These are phyloP conservation scores for Thalassiosira profunda DNA, from an alignment of 108 stramenopile species.

Conservation along the genomic window DNA sequence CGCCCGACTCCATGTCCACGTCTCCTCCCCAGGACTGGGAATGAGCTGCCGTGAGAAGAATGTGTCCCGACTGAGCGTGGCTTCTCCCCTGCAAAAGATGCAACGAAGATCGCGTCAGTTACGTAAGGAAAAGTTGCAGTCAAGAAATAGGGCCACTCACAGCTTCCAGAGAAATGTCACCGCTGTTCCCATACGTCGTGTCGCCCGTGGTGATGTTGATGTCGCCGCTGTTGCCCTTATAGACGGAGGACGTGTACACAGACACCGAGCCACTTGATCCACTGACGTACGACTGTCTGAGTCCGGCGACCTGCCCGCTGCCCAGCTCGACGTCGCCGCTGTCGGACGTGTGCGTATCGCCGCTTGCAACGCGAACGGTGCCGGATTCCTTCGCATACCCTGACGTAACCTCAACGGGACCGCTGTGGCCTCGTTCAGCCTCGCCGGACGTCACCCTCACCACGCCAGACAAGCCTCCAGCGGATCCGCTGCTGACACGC, in stretches of 20 bases:
- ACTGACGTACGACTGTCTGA: background rate
- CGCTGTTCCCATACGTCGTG: slow-evolving; percentile 3
- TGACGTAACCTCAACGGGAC: background rate
- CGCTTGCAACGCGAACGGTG: slow-evolving; percentile 16
- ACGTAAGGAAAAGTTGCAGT: background rate
- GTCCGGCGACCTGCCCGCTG: background rate
- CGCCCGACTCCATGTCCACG: background rate
- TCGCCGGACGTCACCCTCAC: slow-evolving; percentile 16
- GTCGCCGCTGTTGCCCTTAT: slow-evolving; percentile 9
- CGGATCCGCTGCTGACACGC: slow-evolving; percentile 5
- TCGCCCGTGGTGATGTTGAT: slow-evolving; percentile 14
- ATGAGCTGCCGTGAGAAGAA: background rate
- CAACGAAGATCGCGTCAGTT: background rate
- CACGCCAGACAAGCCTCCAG: slow-evolving; percentile 16
- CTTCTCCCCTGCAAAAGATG: background rate
- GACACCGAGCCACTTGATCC: slow-evolving; percentile 3
- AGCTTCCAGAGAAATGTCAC: slow-evolving; percentile 1
- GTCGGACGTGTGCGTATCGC: slow-evolving; percentile 1
- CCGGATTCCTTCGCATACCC: slow-evolving; percentile 3
- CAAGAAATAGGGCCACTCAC: background rate
- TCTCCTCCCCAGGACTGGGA: background rate
- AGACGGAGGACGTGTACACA: background rate
- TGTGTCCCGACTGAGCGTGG: background rate
- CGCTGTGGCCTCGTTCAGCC: background rate
- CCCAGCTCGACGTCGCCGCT: slow-evolving; percentile 30